Conservation (phyloP, 331 rosid species). For the Saraca asoca region DNA sequence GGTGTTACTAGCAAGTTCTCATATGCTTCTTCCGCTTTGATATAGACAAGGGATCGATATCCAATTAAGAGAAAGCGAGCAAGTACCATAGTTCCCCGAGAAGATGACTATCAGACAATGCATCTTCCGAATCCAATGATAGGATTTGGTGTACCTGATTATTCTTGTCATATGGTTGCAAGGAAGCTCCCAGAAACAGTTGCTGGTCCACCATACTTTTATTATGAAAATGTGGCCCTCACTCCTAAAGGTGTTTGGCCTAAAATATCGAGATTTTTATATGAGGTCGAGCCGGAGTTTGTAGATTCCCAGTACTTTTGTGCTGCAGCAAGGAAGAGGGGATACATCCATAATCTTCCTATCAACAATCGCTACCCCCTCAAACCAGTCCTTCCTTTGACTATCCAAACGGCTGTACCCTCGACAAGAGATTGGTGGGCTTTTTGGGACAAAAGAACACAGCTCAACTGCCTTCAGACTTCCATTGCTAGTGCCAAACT, state of each 20-base stretch:
- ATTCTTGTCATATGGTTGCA: conserved; percentile 13
- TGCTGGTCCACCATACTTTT: conserved; percentile 65
- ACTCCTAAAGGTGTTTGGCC: conserved; percentile 93
- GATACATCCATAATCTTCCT: conserved; percentile 78
- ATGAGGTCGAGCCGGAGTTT: conserved; percentile 70
- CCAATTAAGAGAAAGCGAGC: too few relatives aligned
- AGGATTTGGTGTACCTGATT: conserved; percentile 64
- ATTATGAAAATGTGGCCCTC: conserved; percentile 73
- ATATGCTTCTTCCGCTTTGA: too few relatives aligned
- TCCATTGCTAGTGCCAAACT: conserved; percentile 49
- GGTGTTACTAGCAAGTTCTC: too few relatives aligned
- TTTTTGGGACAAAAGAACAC: conserved; percentile 63
- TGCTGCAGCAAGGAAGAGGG: conserved; percentile 78
- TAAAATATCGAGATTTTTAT: conserved; percentile 64
- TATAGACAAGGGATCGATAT: too few relatives aligned
- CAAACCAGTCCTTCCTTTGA: conserved; percentile 61
- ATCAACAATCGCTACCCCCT: conserved; percentile 55
- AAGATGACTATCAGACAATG: conserved; percentile 42
- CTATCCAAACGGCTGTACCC: conserved; percentile 66
- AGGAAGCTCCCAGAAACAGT: conserved; percentile 57
- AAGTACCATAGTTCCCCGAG: too few relatives aligned
- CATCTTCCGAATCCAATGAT: conserved; percentile 53
- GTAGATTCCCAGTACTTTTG: conserved; percentile 75
- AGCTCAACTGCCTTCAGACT: conserved; percentile 67
- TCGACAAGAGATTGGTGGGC: conserved; percentile 79